phyloP scores from a whole-genome alignment of 225 moss, liverwort and hornwort genomes.

The Pseudoscleropodium purum region DNA sequence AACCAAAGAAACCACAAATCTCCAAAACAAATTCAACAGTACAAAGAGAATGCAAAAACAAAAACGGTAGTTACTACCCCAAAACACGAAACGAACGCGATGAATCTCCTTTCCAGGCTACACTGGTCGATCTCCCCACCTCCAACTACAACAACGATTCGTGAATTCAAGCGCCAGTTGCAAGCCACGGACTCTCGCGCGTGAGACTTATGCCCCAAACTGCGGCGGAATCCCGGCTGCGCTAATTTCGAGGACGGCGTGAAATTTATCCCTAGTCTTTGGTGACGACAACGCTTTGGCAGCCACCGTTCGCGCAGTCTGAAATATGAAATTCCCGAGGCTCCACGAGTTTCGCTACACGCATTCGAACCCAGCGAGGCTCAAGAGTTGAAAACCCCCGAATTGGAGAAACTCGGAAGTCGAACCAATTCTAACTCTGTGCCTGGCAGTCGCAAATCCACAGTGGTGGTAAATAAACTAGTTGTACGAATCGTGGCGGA shows the following conservation, averaged over 20 bases:
- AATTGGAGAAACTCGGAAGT: background rate
- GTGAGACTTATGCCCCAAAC: background rate
- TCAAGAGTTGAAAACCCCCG: background rate
- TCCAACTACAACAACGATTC: background rate
- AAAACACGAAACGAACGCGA: background rate
- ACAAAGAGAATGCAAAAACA: background rate
- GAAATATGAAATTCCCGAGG: background rate
- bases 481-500: background rate
- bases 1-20: background rate
- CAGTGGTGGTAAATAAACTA: background rate
- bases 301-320: background rate
- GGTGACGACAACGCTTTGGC: background rate
- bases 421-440: background rate
- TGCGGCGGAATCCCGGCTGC: background rate
- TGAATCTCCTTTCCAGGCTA: background rate
- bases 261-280: background rate
- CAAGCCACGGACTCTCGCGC: background rate
- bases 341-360: background rate
- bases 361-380: background rate
- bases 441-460: background rate
- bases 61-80: background rate
- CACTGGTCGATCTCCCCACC: background rate
- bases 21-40: background rate
- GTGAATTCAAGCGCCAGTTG: background rate
- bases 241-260: background rate